phyloP scores from a whole-genome alignment of 306 rosid genomes.

The Mucuna pruriens region DNA sequence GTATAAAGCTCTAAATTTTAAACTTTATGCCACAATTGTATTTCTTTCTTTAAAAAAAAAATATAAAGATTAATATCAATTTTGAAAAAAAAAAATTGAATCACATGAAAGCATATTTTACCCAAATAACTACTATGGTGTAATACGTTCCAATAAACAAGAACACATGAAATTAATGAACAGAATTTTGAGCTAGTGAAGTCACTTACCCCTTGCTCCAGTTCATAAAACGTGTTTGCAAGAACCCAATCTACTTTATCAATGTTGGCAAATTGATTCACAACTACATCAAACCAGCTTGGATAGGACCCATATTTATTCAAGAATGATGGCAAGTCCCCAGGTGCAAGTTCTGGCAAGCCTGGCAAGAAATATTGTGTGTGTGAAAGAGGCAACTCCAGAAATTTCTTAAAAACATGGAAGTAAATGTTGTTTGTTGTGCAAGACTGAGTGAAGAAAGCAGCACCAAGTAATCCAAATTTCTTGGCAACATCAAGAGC shows the following conservation, averaged over 20 bases:
- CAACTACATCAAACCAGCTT: neutral
- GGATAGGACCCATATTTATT: conserved; percentile 36
- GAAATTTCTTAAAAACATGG: conserved; percentile 29
- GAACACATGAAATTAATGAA: neutral
- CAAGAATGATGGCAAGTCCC: conserved; percentile 52
- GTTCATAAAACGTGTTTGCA: conserved; percentile 42
- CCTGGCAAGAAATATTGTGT: conserved; percentile 30
- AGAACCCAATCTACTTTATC: conserved; percentile 48
- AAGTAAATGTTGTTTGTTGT: conserved; percentile 39
- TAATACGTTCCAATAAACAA: neutral
- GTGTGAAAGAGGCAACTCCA: conserved; percentile 38
- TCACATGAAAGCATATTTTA: too few relatives aligned
- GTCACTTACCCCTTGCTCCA: conserved; percentile 43
- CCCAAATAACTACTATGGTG: too few relatives aligned
- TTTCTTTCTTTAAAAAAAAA: too few relatives aligned
- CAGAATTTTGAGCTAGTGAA: conserved; percentile 2
- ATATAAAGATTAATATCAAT: too few relatives aligned
- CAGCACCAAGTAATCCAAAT: conserved; percentile 40
- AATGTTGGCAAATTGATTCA: conserved; percentile 44
- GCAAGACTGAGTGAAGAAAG: conserved; percentile 51
- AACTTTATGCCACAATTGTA: too few relatives aligned
- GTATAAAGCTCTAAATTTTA: too few relatives aligned
- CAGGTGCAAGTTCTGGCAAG: conserved; percentile 31
- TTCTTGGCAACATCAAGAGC: conserved; percentile 50
- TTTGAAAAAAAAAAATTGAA: too few relatives aligned